Base-by-base conservation (phyloP, 2,329 filamentous ascomycete species). In the Blumeria hordei region DNA sequence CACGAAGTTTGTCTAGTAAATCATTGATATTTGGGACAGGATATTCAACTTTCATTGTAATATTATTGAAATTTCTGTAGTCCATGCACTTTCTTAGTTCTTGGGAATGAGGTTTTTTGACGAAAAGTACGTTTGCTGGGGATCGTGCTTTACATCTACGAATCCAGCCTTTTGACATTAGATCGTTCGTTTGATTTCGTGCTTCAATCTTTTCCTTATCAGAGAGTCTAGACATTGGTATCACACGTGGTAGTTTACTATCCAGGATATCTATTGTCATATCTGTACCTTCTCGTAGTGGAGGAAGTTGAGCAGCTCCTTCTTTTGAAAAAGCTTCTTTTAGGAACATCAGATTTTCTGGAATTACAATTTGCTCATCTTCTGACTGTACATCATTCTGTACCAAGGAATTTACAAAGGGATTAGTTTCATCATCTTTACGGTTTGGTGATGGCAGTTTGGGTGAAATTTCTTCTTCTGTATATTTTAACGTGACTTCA, bases 1-100 rank as follows among this genome's bases (percentile, higher is more conserved):
- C 28, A 11, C 14, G 12, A 16, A 45, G 28, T 7, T 16, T 44
- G 36, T 43, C 53, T 44, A 45, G 28, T 12, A 45, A 10, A 28
- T 54, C 36, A 33, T 16, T 32, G 32, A 54, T 43, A 8, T 53
- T n/a, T 11, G 53, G 56, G 10, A 51, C 14, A 10, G 47, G 53
- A 18, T 57, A 57, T 28, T 50, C 34, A 21, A 34, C 47, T n/a
- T 50, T 50, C n/a, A 14, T 50, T 14, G 47, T 50, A 16, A 50
- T 50, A 14, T 21, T 3, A 21, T 5, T 45, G 12, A 45, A 8
- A 18, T 45, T 45, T 45, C 43, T 45, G 16, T 14, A 45, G 32
- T 50, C 47, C 21, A 50, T 50, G 21, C 47, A 50, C 21, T 34
- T 50, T 35, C 49, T 37, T 4, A 52, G 11, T 37, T 52, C 49